These are phyloP conservation scores for Sherardia arvensis DNA, from an alignment of 257 asterid genomes.

Conservation along the genomic window DNA sequence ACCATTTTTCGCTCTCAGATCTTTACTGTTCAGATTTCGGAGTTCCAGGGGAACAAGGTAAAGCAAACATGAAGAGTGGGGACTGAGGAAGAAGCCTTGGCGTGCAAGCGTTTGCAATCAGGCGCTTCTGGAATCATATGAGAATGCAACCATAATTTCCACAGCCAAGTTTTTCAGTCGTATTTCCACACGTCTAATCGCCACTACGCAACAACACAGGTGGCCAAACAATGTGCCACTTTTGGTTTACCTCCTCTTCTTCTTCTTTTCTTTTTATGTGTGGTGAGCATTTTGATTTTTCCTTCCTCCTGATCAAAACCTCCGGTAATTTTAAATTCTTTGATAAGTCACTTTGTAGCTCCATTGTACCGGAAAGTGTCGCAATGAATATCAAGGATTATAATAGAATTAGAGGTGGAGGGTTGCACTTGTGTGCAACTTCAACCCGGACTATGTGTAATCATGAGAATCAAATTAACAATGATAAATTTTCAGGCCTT, in stretches of 20 bases:
- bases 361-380: no score
- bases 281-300: neutral
- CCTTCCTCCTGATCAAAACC: neutral
- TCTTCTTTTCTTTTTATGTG: no score
- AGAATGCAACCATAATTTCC: neutral
- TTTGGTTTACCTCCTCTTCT: no score
- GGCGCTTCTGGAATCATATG: slow-evolving; percentile 20
- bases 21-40: neutral
- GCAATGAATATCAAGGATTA: no score
- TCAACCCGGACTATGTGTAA: no score
- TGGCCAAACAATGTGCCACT: neutral
- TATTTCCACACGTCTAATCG: neutral
- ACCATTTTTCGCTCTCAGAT: slow-evolving; percentile 1
- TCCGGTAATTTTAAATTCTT: no score
- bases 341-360: no score
- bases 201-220: neutral
- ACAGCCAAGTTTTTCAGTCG: no score
- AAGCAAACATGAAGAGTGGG: neutral
- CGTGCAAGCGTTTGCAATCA: slow-evolving; percentile 59
- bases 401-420: no score
- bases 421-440: no score
- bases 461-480: no score
- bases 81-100: slow-evolving; percentile 36
- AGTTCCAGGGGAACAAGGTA: neutral
- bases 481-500: no score